A percentile compares a stretch with the other conserved stretches of the same genome.
Conservation (phyloP, 2,329 filamentous ascomycete genomes). For the Phialocephala sp. region DNA sequence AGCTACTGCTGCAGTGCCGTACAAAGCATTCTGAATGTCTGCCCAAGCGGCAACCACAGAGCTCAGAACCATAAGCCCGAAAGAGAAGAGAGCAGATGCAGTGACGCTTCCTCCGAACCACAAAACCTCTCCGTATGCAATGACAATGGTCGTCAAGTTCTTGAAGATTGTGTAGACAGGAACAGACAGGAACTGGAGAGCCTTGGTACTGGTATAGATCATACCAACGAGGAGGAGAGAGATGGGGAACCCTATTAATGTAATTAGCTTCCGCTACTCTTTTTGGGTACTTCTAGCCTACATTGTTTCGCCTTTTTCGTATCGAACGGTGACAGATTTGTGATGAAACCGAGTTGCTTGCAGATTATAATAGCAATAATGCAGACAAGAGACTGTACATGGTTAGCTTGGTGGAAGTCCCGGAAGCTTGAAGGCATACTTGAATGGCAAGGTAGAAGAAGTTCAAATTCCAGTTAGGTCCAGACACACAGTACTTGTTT, state of each 20-base stretch:
- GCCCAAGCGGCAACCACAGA: conserved; percentile 96
- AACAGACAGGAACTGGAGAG: conserved; percentile 93
- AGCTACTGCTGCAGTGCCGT: conserved; percentile 46
- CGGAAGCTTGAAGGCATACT: conserved; percentile 62
- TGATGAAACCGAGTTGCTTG: conserved; percentile 83
- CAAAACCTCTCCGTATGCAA: conserved; percentile 96
- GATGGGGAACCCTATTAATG: conserved; percentile 83
- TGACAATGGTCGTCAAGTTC: conserved; percentile 98
- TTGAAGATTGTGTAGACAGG: conserved; percentile 99
- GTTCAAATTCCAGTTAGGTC: conserved; percentile 90
- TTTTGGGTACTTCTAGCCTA: conserved; percentile 50
- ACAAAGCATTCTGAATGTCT: conserved; percentile 86
- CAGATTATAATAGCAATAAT: conserved; percentile 81
- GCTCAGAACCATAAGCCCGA: conserved; percentile 94
- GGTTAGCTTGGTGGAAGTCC: conserved; percentile 11
- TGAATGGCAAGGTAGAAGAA: conserved; percentile 93
- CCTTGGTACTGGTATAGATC: conserved; percentile 98
- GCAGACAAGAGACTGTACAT: conserved; percentile 80
- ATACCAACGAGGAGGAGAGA: conserved; percentile 95
- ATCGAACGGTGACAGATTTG: conserved; percentile 82
- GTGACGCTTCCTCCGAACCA: conserved; percentile 97
- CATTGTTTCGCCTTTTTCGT: conserved; percentile 90
- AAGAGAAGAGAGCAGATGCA: conserved; percentile 85
- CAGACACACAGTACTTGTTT: conserved; percentile 98
- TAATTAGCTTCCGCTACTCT: conserved; percentile 18